Conservation (phyloP, 495 filamentous ascomycete genomes). For the Xylaria flabelliformis region DNA sequence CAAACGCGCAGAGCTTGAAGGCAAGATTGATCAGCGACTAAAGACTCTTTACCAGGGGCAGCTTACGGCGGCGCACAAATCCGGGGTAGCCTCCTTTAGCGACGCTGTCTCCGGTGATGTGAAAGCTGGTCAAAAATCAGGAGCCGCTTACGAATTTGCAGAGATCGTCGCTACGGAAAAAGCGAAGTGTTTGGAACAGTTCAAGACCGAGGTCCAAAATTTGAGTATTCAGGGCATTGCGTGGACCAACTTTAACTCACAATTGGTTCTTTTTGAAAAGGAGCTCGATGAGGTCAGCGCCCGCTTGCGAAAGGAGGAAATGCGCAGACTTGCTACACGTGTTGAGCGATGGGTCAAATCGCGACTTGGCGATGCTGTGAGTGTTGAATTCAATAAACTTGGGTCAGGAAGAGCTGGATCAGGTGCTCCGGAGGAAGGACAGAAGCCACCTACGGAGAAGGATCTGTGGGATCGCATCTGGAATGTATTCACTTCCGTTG, state of each 20-base stretch:
- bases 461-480: conserved; percentile 97
- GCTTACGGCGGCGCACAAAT: conserved; percentile 84
- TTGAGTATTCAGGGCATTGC: conserved; percentile 75
- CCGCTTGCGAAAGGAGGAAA: conserved; percentile 87
- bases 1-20: conserved; percentile 83
- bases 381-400: conserved; percentile 92
- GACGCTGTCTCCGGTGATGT: conserved; percentile 79
- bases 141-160: conserved; percentile 88
- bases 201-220: conserved; percentile 76
- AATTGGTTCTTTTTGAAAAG: conserved; percentile 66
- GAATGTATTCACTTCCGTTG: conserved; percentile 83
- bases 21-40: conserved; percentile 82
- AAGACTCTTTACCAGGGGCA: conserved; percentile 89
- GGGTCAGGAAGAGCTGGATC: conserved; percentile 82
- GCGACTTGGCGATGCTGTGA: conserved; percentile 83
- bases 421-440: conserved; percentile 78
- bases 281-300: conserved; percentile 87
- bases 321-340: conserved; percentile 87
- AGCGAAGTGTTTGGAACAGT: conserved; percentile 72
- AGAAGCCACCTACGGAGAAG: conserved; percentile 74
- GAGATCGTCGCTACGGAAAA: conserved; percentile 89
- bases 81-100: conserved; percentile 84
- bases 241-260: conserved; percentile 74
- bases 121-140: conserved; percentile 89
- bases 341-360: conserved; percentile 93